phyloP scores from a whole-genome alignment of 208 protist genomes.

The Acanthamoeba healyi region DNA sequence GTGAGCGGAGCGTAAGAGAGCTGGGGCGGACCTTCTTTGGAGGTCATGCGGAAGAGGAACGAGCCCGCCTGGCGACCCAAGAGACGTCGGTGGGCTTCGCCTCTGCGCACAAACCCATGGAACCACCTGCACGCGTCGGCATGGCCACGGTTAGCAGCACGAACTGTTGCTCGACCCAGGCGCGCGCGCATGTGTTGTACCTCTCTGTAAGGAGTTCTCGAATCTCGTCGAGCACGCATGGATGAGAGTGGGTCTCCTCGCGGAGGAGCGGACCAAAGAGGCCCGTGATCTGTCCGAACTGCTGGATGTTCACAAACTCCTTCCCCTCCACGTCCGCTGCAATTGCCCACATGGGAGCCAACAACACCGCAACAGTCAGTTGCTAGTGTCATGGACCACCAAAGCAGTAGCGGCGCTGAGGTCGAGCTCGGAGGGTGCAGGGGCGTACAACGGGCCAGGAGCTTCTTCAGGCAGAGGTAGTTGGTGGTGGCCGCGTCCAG shows the following conservation, averaged over 20 bases:
- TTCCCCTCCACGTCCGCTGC: slow-evolving; percentile 44
- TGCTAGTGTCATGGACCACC: no score
- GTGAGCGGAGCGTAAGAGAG: not conserved
- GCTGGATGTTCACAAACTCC: slow-evolving; percentile 76
- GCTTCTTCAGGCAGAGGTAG: slow-evolving; percentile 28
- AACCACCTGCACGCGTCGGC: slow-evolving; percentile 23
- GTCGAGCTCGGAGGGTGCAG: no score
- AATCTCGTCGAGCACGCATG: slow-evolving; percentile 26
- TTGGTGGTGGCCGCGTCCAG: not conserved
- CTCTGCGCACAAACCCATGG: slow-evolving; percentile 20
- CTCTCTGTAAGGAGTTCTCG: slow-evolving; percentile 15
- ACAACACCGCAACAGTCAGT: no score
- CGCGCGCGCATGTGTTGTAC: not conserved
- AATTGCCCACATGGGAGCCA: not conserved
- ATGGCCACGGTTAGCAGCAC: not conserved
- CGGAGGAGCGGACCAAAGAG: slow-evolving; percentile 80
- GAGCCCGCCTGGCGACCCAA: slow-evolving; percentile 7
- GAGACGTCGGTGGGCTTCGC: slow-evolving; percentile 58
- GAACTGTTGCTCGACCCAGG: not conserved
- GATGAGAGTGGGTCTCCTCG: not conserved
- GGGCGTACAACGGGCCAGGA: slow-evolving; percentile 11
- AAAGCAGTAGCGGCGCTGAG: no score
- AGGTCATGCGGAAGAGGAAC: slow-evolving; percentile 59
- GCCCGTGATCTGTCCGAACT: slow-evolving; percentile 82
- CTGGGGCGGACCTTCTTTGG: slow-evolving; percentile 11